Percentiles rank a stretch among this genome's conserved stretches.
phyloP scores from a whole-genome alignment of 768 basidiomycete genomes.

The Fomitopsis pulvina region DNA sequence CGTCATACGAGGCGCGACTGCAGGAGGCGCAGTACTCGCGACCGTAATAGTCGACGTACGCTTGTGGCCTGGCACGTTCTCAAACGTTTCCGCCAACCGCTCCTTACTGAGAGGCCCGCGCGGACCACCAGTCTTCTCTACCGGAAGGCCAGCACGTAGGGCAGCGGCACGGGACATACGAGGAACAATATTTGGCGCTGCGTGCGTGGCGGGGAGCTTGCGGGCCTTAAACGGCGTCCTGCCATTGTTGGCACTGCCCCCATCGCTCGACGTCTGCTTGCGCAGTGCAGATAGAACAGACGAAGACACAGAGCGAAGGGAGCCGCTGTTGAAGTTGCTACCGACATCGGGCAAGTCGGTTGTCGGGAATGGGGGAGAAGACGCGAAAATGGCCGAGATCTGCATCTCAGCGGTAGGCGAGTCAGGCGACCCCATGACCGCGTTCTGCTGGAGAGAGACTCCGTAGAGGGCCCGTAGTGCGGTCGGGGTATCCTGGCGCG shows the following conservation, averaged over 20 bases:
- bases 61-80: constrained; percentile 79
- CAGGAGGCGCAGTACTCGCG: constrained; percentile 68
- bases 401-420: constrained; percentile 67
- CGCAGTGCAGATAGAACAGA: constrained; percentile 41
- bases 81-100: constrained; percentile 55
- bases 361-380: constrained; percentile 74
- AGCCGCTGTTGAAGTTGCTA: constrained; percentile 27
- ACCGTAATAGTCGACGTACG: constrained; percentile 61
- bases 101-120: constrained; percentile 57
- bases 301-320: constrained; percentile 39
- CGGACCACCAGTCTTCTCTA: constrained; percentile 36
- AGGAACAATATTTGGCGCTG: constrained; percentile 64
- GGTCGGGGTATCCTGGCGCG: constrained; percentile 47
- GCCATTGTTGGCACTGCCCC: constrained; percentile 43
- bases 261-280: constrained; percentile 22
- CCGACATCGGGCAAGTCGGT: constrained; percentile 50
- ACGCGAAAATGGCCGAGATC: constrained; percentile 72
- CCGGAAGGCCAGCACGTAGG: constrained; percentile 54
- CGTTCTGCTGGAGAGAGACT: constrained; percentile 47
- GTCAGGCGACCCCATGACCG: constrained; percentile 67
- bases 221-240: constrained; percentile 62
- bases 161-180: constrained; percentile 72
- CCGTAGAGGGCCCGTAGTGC: constrained; percentile 73
- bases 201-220: constrained; percentile 52
- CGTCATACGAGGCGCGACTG: constrained; percentile 68